Base-by-base conservation (phyloP, 2,329 filamentous ascomycete genomes). In the Lasiodiplodia sp. region DNA sequence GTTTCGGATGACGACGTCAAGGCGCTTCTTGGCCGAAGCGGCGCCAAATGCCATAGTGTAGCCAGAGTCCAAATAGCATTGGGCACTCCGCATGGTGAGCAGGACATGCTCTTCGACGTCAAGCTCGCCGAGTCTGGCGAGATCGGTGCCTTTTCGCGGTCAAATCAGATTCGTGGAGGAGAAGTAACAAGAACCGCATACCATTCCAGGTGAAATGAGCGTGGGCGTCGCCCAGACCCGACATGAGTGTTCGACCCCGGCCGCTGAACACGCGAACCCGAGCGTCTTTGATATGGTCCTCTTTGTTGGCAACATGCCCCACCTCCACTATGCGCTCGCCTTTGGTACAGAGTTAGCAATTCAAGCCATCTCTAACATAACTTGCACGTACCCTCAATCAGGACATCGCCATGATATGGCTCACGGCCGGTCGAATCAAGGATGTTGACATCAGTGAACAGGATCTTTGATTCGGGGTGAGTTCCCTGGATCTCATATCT, bases 161-260 rank as follows among this genome's bases (percentile, higher is more conserved):
- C 34, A 1, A 23, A 60, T 31, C n/a, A 34, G 10, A 14, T 18
- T 11, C 4, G 18, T 34, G 6, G 49, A 21, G 10, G 14, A 3
- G 28, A n/a, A n/a, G 16, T 6, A 8, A 5, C 4, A 28, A 18
- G 14, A 37, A 4, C 11, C 7, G 16, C 53, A 37, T 37, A 40
- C 62, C 78, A 67, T 85, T 85, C 84, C 83, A 86, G 3, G 80
- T 82, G 7, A 86, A 78, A 70, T 85, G 83, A 0, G 82, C 82
- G 72, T 86, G 84, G 0, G 82, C 80, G 69, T 86, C 84, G 1
- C 83, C 82, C 0, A 86, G 75, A 0, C 84, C 84, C n/a, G 79
- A 80, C 80, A 86, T 85, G 31, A 86, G 71, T 1, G 84, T 86
- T 23, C 83, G 75, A 1, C 82, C 82, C 16, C 73, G 73, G 1